Conservation (phyloP, 257 asterid species). For the Fraxinus anomala region DNA sequence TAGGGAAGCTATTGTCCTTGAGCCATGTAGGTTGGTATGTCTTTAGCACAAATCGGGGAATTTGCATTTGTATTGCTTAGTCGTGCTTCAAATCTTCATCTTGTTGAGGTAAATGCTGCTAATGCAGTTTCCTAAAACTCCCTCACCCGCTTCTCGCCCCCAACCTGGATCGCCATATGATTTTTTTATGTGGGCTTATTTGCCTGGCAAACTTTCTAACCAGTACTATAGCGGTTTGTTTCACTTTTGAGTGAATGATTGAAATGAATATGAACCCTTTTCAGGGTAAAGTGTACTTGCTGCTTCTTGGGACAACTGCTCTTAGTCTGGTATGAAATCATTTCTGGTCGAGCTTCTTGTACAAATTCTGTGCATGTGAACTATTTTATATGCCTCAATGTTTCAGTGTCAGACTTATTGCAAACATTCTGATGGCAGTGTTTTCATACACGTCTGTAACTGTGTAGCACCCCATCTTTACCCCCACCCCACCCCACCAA, state of each 20-base stretch:
- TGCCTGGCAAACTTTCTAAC: neutral
- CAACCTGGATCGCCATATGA: neutral
- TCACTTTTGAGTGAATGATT: slow-evolving; percentile 2
- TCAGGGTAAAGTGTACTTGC: slow-evolving; percentile 88
- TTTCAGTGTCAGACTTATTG: neutral
- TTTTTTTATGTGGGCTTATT: slow-evolving; percentile 1
- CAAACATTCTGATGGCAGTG: neutral
- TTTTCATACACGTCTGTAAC: neutral
- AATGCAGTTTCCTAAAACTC: slow-evolving; percentile 12
- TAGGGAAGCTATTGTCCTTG: slow-evolving; percentile 21
- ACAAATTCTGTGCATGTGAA: neutral
- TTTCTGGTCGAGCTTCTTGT: neutral
- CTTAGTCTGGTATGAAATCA: slow-evolving; percentile 63
- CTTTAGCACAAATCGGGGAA: slow-evolving; percentile 98
- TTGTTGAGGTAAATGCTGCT: slow-evolving; percentile 77
- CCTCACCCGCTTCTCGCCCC: neutral
- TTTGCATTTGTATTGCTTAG: slow-evolving; percentile 96
- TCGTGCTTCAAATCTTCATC: slow-evolving; percentile 98
- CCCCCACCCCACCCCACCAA: no score
- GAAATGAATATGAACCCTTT: slow-evolving; percentile 16
- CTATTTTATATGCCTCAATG: neutral
- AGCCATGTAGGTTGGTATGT: slow-evolving; percentile 82
- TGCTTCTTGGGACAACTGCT: slow-evolving; percentile 97
- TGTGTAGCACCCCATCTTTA: no score
- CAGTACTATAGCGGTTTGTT: neutral